These are phyloP conservation scores for Sisymbrium irio DNA, from an alignment of 345 rosid species.

Conservation along the genomic window DNA sequence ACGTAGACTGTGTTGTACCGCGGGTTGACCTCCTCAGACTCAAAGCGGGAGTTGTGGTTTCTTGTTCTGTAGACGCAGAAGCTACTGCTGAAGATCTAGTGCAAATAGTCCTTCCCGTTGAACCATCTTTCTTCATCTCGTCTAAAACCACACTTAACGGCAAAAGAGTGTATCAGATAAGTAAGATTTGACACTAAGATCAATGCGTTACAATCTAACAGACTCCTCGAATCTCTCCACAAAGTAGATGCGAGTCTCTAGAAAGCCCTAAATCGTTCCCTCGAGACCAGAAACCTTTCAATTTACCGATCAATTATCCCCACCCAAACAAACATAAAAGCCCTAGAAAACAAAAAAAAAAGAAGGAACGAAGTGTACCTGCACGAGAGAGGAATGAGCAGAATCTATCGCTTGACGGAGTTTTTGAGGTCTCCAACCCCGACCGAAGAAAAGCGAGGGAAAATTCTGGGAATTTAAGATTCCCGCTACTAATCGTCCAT, in stretches of 20 bases:
- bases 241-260: not conserved
- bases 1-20: slow-evolving; percentile 38
- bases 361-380: slow-evolving; percentile 13
- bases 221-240: not conserved
- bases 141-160: not conserved
- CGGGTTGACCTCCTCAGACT: slow-evolving; percentile 57
- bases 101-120: slow-evolving; percentile 36
- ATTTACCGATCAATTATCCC: not conserved
- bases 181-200: not conserved
- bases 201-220: not conserved
- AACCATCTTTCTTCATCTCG: slow-evolving; percentile 38
- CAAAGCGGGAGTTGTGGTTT: slow-evolving; percentile 38
- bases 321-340: not conserved
- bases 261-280: not conserved
- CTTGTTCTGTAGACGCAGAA: slow-evolving; percentile 20
- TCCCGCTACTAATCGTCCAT: not conserved
- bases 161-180: not conserved
- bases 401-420: not conserved
- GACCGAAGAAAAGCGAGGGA: not conserved
- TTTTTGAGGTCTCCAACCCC: not conserved
- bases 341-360: not conserved
- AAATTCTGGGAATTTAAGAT: not conserved
- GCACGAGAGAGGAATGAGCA: not conserved
- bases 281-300: slow-evolving; percentile 11
- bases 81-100: slow-evolving; percentile 36